Evolutionary conservation across 1,284 basidiomycete genomes (phyloP), one percentile per base, ranked within the genome.

Genomic region (Trichosporon asahii): DNA sequence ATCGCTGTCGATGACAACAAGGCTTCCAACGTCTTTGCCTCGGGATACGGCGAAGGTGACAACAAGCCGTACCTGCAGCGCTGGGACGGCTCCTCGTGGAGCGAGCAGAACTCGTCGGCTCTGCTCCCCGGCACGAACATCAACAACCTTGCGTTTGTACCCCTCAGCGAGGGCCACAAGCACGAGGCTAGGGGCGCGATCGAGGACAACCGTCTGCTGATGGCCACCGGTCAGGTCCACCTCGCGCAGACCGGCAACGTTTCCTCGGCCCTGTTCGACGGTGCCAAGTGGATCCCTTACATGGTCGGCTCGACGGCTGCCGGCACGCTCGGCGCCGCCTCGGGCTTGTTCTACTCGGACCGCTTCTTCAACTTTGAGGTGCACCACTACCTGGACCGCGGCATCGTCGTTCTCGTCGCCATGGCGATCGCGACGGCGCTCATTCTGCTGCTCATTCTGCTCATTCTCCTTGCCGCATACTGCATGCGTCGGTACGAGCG

Each of bases 371-470:
- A 88, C 79, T 95, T 95, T 82, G 85, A 78, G 63, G 88, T 90
- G 76, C 86, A 85, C 66, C 87, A 89, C 80, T 92, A 91, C 87
- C 88, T 98, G 66, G 93, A 94, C 0, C 89, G 90, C 27, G 97
- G 95, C 2, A 88, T 98, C 46, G 94, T 99, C 68, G 98, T 99
- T 73, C 88, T 98, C 49, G 95, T 99, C 76, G 96, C 94, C 4
- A 98, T 99, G 76, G 96, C 95, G 33, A 97, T 98, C 73, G 90
- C 93, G 3, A 94, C 95, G 11, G 96, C 95, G 29, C 89, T 98
- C 27, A 93, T 99, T 66, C 95, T 99, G 85, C 85, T 98, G 0
- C 87, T 98, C 25, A 91, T 93, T 15, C 91, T 98, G 63, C 85
- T 98, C 55, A 93, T 94, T 90, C 91, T 94, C 0, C 87, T 97